A percentile compares a stretch with the other conserved stretches of the same genome.
phyloP scores from a whole-genome alignment of 2,329 filamentous ascomycete species.

The Epichloe amarillans region DNA sequence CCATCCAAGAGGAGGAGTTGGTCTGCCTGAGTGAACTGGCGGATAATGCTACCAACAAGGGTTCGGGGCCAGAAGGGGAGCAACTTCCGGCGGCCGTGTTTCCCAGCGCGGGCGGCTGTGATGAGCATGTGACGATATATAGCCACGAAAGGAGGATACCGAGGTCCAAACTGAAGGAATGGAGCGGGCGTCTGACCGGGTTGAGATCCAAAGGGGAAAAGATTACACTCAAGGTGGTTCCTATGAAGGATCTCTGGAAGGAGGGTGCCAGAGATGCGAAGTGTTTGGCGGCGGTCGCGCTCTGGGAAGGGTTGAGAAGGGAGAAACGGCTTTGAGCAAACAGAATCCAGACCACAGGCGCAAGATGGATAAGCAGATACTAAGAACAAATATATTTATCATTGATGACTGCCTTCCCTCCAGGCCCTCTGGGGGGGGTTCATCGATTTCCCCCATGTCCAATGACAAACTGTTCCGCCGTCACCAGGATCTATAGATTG shows the following conservation, averaged over 20 bases:
- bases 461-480: too few species aligned
- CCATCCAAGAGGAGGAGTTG: slow-evolving; percentile 33
- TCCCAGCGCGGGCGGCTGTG: slow-evolving; percentile 45
- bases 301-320: slow-evolving; percentile 42
- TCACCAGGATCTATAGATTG: slow-evolving; percentile 20
- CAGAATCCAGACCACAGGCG: too few species aligned
- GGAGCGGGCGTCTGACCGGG: slow-evolving; percentile 45
- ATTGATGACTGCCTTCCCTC: too few species aligned
- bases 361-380: too few species aligned
- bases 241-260: slow-evolving; percentile 41
- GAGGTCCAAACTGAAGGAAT: slow-evolving; percentile 35
- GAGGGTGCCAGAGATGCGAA: slow-evolving; percentile 46
- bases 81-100: slow-evolving; percentile 35
- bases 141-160: slow-evolving; percentile 40
- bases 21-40: slow-evolving; percentile 39
- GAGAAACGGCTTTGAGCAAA: slow-evolving; percentile 26
- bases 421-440: too few species aligned
- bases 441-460: too few species aligned
- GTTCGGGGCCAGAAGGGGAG: slow-evolving; percentile 14
- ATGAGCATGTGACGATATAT: slow-evolving; percentile 47
- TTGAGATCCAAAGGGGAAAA: slow-evolving; percentile 45
- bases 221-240: slow-evolving; percentile 47
- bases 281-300: slow-evolving; percentile 42
- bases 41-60: slow-evolving; percentile 13
- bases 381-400: too few species aligned